phyloP scores from a whole-genome alignment of 2,329 filamentous ascomycete genomes.

The Fusarium verticillioides region DNA sequence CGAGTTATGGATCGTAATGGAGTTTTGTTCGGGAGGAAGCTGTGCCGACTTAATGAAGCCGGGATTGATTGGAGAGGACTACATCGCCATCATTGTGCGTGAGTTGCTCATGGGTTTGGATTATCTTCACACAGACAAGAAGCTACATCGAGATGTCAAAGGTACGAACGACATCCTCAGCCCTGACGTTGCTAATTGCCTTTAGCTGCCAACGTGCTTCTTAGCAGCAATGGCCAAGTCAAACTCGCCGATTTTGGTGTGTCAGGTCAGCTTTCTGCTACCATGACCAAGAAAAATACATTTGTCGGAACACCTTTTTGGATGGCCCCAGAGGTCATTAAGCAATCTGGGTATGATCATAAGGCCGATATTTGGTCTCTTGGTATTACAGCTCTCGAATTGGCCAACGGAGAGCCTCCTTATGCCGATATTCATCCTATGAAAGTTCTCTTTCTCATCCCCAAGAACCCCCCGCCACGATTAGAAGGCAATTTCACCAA shows the following conservation, averaged over 20 bases:
- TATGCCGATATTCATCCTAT: conserved; percentile 98
- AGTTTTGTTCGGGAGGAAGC: conserved; percentile 96
- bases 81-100: conserved; percentile 94
- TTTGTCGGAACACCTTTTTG: conserved; percentile 99
- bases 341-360: conserved; percentile 97
- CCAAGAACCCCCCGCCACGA: conserved; percentile 88
- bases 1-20: conserved; percentile 99
- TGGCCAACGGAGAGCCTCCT: conserved; percentile 91
- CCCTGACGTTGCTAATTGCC: background rate
- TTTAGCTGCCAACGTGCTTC: conserved; percentile 88
- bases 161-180: conserved; percentile 59
- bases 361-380: conserved; percentile 98
- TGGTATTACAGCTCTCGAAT: conserved; percentile 91
- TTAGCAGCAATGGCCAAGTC: conserved; percentile 91
- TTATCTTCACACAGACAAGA: conserved; percentile 94
- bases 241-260: conserved; percentile 98
- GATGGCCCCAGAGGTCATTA: conserved; percentile 99
- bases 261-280: conserved; percentile 93
- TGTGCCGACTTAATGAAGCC: conserved; percentile 97
- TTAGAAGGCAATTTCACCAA: conserved; percentile 85
- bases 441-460: conserved; percentile 97
- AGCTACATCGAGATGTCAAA: conserved; percentile 96
- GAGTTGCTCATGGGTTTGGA: conserved; percentile 91
- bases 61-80: conserved; percentile 89
- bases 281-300: conserved; percentile 99